Evolutionary conservation across 352 stramenopile species (phyloP).

Genomic region (Bremia lactucae): DNA sequence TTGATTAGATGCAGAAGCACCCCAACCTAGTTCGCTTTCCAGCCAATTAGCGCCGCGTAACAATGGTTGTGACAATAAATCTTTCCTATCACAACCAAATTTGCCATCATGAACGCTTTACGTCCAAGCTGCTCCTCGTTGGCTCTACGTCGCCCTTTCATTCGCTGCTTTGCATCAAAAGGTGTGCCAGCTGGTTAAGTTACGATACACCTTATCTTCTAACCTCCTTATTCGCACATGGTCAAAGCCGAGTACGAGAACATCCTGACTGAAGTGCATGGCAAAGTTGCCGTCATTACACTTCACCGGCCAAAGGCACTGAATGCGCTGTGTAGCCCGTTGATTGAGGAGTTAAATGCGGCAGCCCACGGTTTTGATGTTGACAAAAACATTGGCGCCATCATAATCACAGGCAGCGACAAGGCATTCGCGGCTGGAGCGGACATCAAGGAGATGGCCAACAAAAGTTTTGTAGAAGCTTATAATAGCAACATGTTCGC

Average conservation of each 20-base stretch:
- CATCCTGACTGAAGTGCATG: constrained; percentile 78
- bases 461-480: constrained; percentile 86
- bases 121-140: constrained; percentile 15
- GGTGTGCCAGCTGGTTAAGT: constrained; percentile 10
- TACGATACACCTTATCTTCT: background rate
- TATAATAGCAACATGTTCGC: constrained; percentile 96
- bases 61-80: background rate
- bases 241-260: constrained; percentile 69
- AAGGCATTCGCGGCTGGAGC: constrained; percentile 95
- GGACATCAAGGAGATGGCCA: constrained; percentile 96
- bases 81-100: constrained; percentile 8
- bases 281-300: constrained; percentile 90
- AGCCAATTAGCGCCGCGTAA: constrained; percentile 2
- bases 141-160: constrained; percentile 16
- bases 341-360: constrained; percentile 93
- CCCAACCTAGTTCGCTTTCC: background rate
- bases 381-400: constrained; percentile 88
- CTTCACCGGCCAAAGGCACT: constrained; percentile 95
- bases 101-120: constrained; percentile 38
- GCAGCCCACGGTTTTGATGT: constrained; percentile 87
- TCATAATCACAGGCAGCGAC: constrained; percentile 93
- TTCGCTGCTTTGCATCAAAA: constrained; percentile 45
- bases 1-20: constrained; percentile 7
- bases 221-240: background rate
- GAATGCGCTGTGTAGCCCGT: constrained; percentile 92